A percentile compares a stretch with the other conserved stretches of the same genome.
Evolutionary conservation across 2,329 filamentous ascomycete genomes (phyloP).

Genomic region (Phialemonium atrogriseum): DNA sequence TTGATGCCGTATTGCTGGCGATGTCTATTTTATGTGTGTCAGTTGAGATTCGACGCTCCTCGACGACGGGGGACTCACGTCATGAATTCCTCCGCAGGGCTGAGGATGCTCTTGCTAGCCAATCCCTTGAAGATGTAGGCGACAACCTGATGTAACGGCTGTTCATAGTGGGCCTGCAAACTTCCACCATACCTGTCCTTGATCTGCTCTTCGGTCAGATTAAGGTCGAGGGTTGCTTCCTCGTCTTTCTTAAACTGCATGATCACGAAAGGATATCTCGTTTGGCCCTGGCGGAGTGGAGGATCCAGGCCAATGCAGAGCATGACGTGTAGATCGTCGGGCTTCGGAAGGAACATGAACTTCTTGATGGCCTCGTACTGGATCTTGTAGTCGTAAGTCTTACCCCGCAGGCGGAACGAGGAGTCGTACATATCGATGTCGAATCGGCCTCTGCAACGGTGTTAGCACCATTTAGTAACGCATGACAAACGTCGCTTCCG

Average conservation of each 20-base stretch:
- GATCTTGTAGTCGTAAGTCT: slow-evolving; percentile 99
- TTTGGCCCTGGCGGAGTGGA: slow-evolving; percentile 92
- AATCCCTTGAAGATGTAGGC: slow-evolving; percentile 92
- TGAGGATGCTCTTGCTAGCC: slow-evolving; percentile 89
- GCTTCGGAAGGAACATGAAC: slow-evolving; percentile 96
- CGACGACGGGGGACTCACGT: slow-evolving; percentile 49
- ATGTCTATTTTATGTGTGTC: too few species aligned
- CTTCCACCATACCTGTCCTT: slow-evolving; percentile 83
- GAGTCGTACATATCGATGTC: slow-evolving; percentile 99
- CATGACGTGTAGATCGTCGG: slow-evolving; percentile 94
- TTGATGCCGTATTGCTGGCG: slow-evolving; percentile 93
- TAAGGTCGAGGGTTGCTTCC: slow-evolving; percentile 91
- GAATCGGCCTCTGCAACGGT: slow-evolving; percentile 73
- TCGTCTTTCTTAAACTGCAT: slow-evolving; percentile 99
- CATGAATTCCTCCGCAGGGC: slow-evolving; percentile 87
- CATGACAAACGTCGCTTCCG: not conserved
- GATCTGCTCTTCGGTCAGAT: slow-evolving; percentile 85
- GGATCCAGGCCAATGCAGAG: slow-evolving; percentile 92
- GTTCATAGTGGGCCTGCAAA: slow-evolving; percentile 82
- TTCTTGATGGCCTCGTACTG: slow-evolving; percentile 98
- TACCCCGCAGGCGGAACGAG: slow-evolving; percentile 92
- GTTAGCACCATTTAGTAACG: slow-evolving; percentile 16
- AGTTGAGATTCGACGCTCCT: too few species aligned
- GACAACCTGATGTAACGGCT: slow-evolving; percentile 86
- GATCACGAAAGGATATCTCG: slow-evolving; percentile 93